phyloP scores from a whole-genome alignment of 345 rosid species.

The Stellera chamaejasme region DNA sequence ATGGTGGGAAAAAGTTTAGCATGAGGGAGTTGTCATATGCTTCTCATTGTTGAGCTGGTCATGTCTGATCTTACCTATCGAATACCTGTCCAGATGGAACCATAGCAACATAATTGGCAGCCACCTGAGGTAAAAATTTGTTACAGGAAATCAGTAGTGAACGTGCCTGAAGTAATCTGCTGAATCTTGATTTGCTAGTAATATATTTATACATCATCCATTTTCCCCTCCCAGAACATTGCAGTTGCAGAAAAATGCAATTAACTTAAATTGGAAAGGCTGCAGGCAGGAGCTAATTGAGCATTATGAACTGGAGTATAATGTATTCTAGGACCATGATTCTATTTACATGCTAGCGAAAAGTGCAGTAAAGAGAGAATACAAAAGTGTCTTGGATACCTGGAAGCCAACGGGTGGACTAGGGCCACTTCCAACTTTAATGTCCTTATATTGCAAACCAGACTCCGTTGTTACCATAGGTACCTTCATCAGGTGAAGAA shows the following conservation, averaged over 20 bases:
- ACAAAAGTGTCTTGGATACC: constrained; percentile 26
- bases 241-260: no score
- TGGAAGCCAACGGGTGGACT: constrained; percentile 87
- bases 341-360: background rate
- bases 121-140: constrained; percentile 40
- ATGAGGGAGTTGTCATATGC: constrained; percentile 2
- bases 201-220: no score
- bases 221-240: no score
- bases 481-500: constrained; percentile 35
- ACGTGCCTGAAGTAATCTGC: background rate
- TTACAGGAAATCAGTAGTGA: background rate
- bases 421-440: constrained; percentile 79
- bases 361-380: background rate
- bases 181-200: no score
- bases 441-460: constrained; percentile 88
- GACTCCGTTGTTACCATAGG: constrained; percentile 86
- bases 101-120: constrained; percentile 96
- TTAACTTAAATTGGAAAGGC: no score
- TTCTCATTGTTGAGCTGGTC: background rate
- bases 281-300: no score
- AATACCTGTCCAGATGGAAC: constrained; percentile 91
- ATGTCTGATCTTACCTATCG: constrained; percentile 48
- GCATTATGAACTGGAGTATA: no score
- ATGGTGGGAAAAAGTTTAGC: constrained; percentile 6
- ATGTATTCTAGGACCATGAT: background rate